phyloP scores from a whole-genome alignment of 2,329 filamentous ascomycete species.

The Trichophyton benhamiae region DNA sequence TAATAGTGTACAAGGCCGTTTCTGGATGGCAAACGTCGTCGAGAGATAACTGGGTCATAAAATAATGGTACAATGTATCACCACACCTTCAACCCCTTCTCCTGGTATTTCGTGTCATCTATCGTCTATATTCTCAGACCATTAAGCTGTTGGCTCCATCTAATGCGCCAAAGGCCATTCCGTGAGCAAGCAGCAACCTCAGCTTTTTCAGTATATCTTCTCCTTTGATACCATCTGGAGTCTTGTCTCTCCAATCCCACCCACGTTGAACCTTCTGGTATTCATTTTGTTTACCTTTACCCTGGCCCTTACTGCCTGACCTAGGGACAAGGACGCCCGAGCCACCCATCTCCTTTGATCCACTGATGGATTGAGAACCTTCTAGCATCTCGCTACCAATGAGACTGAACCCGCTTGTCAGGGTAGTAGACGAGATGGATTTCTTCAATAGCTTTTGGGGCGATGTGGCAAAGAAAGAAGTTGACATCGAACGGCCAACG shows the following conservation, averaged over 20 bases:
- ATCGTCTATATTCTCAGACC: not conserved
- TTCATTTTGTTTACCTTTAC: not conserved
- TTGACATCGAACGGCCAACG: conserved; percentile 13
- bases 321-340: conserved; percentile 39
- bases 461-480: conserved; percentile 30
- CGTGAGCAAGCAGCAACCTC: conserved; percentile 60
- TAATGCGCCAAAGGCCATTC: conserved; percentile 42
- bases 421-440: conserved; percentile 43
- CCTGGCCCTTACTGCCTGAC: conserved; percentile 11
- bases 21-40: not conserved
- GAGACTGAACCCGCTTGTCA: conserved; percentile 52
- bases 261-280: conserved; percentile 41
- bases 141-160: conserved; percentile 8
- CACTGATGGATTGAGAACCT: conserved; percentile 19
- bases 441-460: conserved; percentile 58
- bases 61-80: not conserved
- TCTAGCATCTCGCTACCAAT: conserved; percentile 62
- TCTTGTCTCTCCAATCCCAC: conserved; percentile 59
- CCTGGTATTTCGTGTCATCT: not conserved
- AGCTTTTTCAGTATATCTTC: conserved; percentile 60
- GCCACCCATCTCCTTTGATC: conserved; percentile 16
- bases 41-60: not conserved
- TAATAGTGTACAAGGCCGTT: not conserved
- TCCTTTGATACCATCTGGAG: conserved; percentile 47
- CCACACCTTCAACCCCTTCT: not conserved